A percentile compares a stretch with the other conserved stretches of the same genome.
Conservation (phyloP, 768 basidiomycete genomes). For the Macrolepiota fuliginosa region DNA sequence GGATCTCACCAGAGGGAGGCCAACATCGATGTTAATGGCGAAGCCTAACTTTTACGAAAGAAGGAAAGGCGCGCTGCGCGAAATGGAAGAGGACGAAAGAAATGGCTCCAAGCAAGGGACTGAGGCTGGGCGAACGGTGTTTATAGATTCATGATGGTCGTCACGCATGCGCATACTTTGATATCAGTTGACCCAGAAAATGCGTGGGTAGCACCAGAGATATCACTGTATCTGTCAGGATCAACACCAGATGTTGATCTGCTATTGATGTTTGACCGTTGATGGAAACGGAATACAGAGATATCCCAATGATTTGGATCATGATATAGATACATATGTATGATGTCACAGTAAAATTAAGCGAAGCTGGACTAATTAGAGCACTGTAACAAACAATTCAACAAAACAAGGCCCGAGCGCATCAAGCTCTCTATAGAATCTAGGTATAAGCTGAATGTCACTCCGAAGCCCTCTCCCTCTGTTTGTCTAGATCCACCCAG, state of each 20-base stretch:
- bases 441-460: conserved; percentile 10
- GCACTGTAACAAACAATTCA: not conserved
- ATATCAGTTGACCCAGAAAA: too few relatives aligned
- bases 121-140: not conserved
- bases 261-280: not conserved
- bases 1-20: not conserved
- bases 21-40: not conserved
- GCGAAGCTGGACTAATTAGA: not conserved
- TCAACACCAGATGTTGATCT: not conserved
- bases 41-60: too few relatives aligned
- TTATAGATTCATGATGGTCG: conserved; percentile 9
- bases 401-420: not conserved
- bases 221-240: not conserved
- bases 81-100: not conserved
- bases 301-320: not conserved
- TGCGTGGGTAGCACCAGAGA: not conserved
- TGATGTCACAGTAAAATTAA: not conserved
- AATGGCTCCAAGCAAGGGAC: not conserved
- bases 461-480: conserved; percentile 19
- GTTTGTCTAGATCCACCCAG: conserved; percentile 27
- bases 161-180: not conserved
- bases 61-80: not conserved
- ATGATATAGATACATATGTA: not conserved
- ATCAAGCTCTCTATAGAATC: not conserved
- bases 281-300: not conserved